Evolutionary conservation across 2,329 filamentous ascomycete species (phyloP), one percentile per base, ranked within the genome.

Genomic region (Clarireedia homoeocarpa): DNA sequence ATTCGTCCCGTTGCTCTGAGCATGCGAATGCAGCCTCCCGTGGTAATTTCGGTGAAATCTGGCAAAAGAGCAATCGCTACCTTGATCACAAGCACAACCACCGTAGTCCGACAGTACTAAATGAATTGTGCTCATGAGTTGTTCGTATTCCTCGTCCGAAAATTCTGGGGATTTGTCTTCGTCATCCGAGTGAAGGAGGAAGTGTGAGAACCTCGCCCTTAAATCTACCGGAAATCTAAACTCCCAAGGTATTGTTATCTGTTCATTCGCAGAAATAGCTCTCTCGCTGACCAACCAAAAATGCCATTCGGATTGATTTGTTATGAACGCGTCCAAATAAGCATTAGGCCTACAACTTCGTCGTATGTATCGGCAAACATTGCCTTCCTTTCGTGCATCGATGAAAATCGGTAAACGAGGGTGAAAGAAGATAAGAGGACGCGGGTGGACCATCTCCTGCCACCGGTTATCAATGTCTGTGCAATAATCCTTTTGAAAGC

Each of bases 261-360:
- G 81, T 65, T 84, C 82, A 42, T 78, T 76, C 1, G 83, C 75
- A 15, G 78, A 72, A 55, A 97, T 91, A 39, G 85, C 79, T 53
- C 87, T 81, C 63, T 89, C 89, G 64, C 90, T 91, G 58, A 96
- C 83, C 61, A 96, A 85, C 81, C 92, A 96, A 70, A 97, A 96
- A 68, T 94, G 89, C 67, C 92, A 95, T 62, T 92, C 86, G 1
- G 84, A 85, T 3, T 81, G 79, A 48, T 84, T 85, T 1, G 89
- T 89, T 48, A 69, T 96, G 81, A 65, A 54, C 0, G 91, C 95
- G 68, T 94, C 91, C 65, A 97, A 77, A 34, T 82, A 80, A n/a
- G 94, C 83, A 67, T 97, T 99, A 1, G 94, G 89, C 59, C 82
- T 84, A 74, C 94, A 99, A 66, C 94, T 97, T 62, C 92, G 83